Evolutionary conservation across 176 grass and related monocot species (phyloP).

Genomic region (Tillandsia leiboldiana): DNA sequence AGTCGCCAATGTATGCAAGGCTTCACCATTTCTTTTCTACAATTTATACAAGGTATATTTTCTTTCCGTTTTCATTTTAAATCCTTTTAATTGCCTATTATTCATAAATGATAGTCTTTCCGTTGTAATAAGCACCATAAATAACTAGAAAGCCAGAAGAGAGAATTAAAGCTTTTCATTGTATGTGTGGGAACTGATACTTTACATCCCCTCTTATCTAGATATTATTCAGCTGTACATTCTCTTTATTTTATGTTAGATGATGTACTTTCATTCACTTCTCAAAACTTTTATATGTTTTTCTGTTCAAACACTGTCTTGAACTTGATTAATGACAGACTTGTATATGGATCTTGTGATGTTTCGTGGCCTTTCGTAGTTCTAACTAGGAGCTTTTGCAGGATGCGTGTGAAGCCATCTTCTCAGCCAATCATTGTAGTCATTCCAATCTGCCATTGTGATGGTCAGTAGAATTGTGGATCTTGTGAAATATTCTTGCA

Average conservation of each 20-base stretch:
- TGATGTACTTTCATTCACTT: too few relatives aligned
- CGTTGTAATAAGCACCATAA: too few relatives aligned
- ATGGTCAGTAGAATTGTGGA: conserved; percentile 44
- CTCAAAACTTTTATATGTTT: too few relatives aligned
- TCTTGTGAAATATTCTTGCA: too few relatives aligned
- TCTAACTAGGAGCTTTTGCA: conserved; percentile 17
- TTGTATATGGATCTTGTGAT: neutral
- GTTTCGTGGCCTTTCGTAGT: neutral
- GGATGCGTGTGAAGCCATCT: conserved; percentile 93
- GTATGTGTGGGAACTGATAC: neutral
- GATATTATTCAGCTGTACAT: too few relatives aligned
- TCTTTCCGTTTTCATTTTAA: neutral
- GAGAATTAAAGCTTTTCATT: neutral
- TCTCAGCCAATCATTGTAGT: conserved; percentile 73
- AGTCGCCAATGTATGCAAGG: conserved; percentile 85
- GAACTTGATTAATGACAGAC: neutral
- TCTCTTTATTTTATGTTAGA: too few relatives aligned
- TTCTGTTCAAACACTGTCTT: too few relatives aligned
- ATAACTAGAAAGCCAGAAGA: too few relatives aligned
- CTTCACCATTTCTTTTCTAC: conserved; percentile 84
- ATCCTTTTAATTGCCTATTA: neutral
- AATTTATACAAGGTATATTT: conserved; percentile 60
- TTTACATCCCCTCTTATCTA: too few relatives aligned
- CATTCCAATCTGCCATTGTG: conserved; percentile 78
- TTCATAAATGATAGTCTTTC: too few relatives aligned